Evolutionary conservation across 2,329 filamentous ascomycete genomes (phyloP).

Genomic region (Periconia sp.): DNA sequence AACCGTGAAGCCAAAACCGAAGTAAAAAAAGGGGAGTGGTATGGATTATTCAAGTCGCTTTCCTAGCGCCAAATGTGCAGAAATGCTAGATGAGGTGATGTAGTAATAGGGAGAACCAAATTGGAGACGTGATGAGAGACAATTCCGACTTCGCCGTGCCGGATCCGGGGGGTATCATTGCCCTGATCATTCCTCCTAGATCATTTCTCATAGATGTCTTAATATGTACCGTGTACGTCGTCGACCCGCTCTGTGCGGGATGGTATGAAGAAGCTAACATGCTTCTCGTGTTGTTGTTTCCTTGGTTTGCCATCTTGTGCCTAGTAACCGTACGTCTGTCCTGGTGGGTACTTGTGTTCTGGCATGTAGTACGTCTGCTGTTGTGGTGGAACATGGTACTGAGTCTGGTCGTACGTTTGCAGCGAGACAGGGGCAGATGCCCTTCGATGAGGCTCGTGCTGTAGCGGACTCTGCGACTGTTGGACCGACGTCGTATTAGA

Average conservation of each 20-base stretch:
- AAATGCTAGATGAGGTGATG: not conserved
- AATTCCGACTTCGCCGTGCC: slow-evolving; percentile 3
- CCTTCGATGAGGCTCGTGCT: slow-evolving; percentile 33
- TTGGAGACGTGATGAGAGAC: not conserved
- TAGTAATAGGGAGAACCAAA: not conserved
- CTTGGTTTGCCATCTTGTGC: not conserved
- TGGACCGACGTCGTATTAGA: slow-evolving; percentile 22
- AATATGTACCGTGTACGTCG: slow-evolving; percentile 5
- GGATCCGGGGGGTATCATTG: slow-evolving; percentile 13
- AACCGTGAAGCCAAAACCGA: not conserved
- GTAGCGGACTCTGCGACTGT: slow-evolving; percentile 21
- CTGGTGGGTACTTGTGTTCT: slow-evolving; percentile 32
- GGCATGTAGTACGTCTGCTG: slow-evolving; percentile 38
- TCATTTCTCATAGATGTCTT: slow-evolving; percentile 7
- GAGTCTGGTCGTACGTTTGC: slow-evolving; percentile 29
- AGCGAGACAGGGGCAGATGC: slow-evolving; percentile 38
- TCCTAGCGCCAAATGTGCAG: slow-evolving; percentile 11
- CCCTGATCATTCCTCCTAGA: slow-evolving; percentile 11
- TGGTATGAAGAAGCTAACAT: not conserved
- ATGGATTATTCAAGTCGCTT: slow-evolving; percentile 1
- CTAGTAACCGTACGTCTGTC: slow-evolving; percentile 16
- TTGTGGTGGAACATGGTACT: slow-evolving; percentile 27
- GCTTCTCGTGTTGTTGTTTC: not conserved
- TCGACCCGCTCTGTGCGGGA: not conserved
- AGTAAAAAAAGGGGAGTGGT: not conserved